These are phyloP conservation scores for Xylona heveae DNA, from an alignment of 495 filamentous ascomycete genomes.

Conservation along the genomic window DNA sequence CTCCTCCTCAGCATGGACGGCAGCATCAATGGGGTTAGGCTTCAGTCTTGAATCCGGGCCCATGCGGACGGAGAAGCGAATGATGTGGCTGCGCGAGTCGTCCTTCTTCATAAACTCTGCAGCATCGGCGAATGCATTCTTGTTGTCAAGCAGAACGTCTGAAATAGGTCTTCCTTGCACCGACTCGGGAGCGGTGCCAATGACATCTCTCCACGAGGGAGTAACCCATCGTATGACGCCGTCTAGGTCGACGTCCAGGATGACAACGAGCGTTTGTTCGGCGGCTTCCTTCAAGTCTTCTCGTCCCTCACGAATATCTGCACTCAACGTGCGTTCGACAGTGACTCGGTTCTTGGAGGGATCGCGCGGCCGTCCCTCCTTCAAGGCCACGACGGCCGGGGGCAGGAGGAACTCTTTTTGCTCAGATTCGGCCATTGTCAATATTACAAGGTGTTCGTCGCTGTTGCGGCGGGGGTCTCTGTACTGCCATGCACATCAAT, in stretches of 20 bases:
- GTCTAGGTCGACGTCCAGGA: conserved; percentile 77
- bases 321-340: conserved; percentile 39
- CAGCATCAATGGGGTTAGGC: conserved; percentile 18
- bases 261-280: conserved; percentile 89
- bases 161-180: conserved; percentile 60
- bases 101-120: conserved; percentile 80
- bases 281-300: conserved; percentile 88
- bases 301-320: conserved; percentile 56
- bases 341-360: conserved; percentile 21
- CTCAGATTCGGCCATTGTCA: too few relatives aligned
- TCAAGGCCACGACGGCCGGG: conserved; percentile 29
- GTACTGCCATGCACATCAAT: too few relatives aligned
- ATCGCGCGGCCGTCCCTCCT: conserved; percentile 26
- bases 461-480: too few relatives aligned
- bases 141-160: conserved; percentile 61
- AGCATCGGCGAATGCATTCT: conserved; percentile 54
- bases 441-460: too few relatives aligned
- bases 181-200: conserved; percentile 53
- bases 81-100: conserved; percentile 77
- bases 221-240: conserved; percentile 86
- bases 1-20: conserved; percentile 13
- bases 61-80: conserved; percentile 62
- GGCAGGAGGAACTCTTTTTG: conserved; percentile 27
- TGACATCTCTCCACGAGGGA: conserved; percentile 86
- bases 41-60: conserved; percentile 51